Evolutionary conservation across 2,329 filamentous ascomycete species (phyloP).

Genomic region (Colletotrichum orbiculare): DNA sequence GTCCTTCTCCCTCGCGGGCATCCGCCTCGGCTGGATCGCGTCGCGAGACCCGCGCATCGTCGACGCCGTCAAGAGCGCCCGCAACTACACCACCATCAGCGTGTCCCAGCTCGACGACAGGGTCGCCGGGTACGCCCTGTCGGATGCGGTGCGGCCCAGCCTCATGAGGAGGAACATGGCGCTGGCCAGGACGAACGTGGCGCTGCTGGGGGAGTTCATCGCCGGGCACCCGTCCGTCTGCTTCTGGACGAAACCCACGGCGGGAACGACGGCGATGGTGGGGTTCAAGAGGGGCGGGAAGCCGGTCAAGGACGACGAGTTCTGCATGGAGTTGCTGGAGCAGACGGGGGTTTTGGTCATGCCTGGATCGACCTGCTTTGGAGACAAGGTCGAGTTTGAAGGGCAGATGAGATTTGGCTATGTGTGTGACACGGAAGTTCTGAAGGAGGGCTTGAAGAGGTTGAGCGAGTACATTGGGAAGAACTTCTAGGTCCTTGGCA

Average conservation of each 20-base stretch:
- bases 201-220: slow-evolving; percentile 73
- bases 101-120: slow-evolving; percentile 84
- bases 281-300: slow-evolving; percentile 70
- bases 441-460: slow-evolving; percentile 71
- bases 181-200: slow-evolving; percentile 75
- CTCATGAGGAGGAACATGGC: slow-evolving; percentile 69
- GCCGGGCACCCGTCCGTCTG: slow-evolving; percentile 71
- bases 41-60: slow-evolving; percentile 71
- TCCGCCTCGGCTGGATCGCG: slow-evolving; percentile 85
- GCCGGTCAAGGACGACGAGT: slow-evolving; percentile 75
- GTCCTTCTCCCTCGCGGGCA: slow-evolving; percentile 83
- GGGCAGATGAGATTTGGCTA: slow-evolving; percentile 84
- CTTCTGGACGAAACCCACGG: slow-evolving; percentile 78
- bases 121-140: slow-evolving; percentile 79
- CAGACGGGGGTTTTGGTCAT: slow-evolving; percentile 79
- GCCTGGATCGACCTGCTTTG: slow-evolving; percentile 80
- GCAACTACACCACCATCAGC: slow-evolving; percentile 88
- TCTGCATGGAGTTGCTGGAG: slow-evolving; percentile 75
- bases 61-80: slow-evolving; percentile 69
- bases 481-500: neutral
- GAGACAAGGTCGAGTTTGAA: slow-evolving; percentile 70
- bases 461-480: slow-evolving; percentile 53
- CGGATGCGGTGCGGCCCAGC: slow-evolving; percentile 51
- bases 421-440: slow-evolving; percentile 75
- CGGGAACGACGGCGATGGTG: slow-evolving; percentile 83